Conservation (phyloP, 2,329 filamentous ascomycete species). For the Aspergillus ibericus region DNA sequence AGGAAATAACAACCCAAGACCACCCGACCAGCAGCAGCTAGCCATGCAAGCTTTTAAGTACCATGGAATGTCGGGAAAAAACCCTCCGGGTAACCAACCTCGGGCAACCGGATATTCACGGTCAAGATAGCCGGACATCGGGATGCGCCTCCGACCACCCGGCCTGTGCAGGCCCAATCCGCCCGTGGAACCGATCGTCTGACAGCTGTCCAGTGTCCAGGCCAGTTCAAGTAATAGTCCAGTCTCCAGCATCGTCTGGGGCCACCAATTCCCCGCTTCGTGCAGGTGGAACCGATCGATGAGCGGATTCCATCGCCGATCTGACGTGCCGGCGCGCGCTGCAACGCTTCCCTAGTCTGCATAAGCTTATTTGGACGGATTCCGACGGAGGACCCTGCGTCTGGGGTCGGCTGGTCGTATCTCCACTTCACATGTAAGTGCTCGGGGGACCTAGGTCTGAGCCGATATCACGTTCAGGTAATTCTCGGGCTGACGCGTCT, state of each 20-base stretch:
- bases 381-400: neutral
- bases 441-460: neutral
- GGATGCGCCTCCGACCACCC: neutral
- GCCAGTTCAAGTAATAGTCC: neutral
- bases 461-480: neutral
- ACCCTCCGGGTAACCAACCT: neutral
- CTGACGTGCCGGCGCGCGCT: neutral
- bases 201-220: neutral
- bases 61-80: neutral
- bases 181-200: neutral
- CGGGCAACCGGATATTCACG: neutral
- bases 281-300: neutral
- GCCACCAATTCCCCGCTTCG: neutral
- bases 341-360: neutral
- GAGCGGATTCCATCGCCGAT: neutral
- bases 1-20: too few species aligned
- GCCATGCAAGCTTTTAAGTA: too few species aligned
- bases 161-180: neutral
- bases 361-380: conserved; percentile 4
- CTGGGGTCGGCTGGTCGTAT: neutral
- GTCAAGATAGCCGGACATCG: conserved; percentile 1
- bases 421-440: conserved; percentile 4
- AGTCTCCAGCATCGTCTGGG: neutral
- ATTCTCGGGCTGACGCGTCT: neutral
- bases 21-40: too few species aligned